These are phyloP conservation scores for Candida oleophila DNA, from an alignment of 805 yeast genomes.

Conservation along the genomic window DNA sequence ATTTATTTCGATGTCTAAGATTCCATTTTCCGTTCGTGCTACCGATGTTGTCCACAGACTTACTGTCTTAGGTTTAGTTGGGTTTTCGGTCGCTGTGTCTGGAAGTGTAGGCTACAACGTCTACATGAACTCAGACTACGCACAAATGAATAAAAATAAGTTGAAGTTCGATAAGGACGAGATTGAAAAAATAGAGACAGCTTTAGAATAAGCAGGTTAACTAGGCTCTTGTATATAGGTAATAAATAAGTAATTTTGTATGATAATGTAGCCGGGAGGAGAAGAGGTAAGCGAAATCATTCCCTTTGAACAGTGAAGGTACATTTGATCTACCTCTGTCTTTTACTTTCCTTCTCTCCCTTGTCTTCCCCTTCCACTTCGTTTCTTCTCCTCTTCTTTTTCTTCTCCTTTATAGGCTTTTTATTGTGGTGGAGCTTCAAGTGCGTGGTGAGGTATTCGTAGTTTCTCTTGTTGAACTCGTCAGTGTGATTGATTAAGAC, in stretches of 20 bases:
- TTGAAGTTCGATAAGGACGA: constrained; percentile 34
- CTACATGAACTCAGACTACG: constrained; percentile 44
- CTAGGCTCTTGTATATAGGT: neutral
- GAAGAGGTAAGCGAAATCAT: no score
- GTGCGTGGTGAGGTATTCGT: constrained; percentile 8
- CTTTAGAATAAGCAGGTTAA: neutral
- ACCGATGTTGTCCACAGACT: constrained; percentile 45
- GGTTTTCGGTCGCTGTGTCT: constrained; percentile 40
- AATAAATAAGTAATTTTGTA: neutral
- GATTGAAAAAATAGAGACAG: constrained; percentile 19
- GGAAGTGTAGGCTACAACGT: constrained; percentile 40
- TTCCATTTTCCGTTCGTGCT: constrained; percentile 42
- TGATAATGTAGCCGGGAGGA: neutral
- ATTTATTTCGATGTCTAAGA: constrained; percentile 15
- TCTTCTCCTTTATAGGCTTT: constrained; percentile 13
- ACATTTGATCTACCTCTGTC: neutral
- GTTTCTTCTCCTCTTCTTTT: constrained; percentile 7
- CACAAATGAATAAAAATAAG: constrained; percentile 40
- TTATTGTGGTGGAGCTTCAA: constrained; percentile 26
- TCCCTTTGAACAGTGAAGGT: no score
- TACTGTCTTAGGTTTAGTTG: constrained; percentile 40
- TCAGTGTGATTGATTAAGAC: constrained; percentile 25
- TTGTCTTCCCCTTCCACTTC: neutral
- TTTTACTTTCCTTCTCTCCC: constrained; percentile 3
- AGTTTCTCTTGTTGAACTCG: constrained; percentile 14